Conservation (phyloP, 257 asterid genomes). For the Linderniella brevidens region DNA sequence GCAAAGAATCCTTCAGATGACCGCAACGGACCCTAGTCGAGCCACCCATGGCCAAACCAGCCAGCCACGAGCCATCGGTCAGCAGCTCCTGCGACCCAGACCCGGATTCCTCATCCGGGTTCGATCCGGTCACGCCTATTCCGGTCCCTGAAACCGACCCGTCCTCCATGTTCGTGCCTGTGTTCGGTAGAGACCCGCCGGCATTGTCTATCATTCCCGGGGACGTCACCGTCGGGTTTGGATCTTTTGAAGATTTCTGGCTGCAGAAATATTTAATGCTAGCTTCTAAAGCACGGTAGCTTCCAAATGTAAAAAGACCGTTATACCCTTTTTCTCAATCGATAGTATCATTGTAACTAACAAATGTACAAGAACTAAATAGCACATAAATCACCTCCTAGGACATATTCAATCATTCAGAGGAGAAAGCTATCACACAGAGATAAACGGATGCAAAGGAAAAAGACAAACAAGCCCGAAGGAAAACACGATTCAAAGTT, state of each 20-base stretch:
- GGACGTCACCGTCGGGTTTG: not conserved
- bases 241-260: conserved; percentile 2
- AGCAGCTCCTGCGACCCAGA: not conserved
- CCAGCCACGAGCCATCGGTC: conserved; percentile 2
- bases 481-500: too few relatives aligned
- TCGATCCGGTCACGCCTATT: not conserved
- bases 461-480: too few relatives aligned
- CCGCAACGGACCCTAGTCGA: conserved; percentile 1
- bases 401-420: too few relatives aligned
- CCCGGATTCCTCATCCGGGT: not conserved
- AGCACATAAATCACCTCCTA: too few relatives aligned
- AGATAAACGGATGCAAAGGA: too few relatives aligned
- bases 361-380: too few relatives aligned
- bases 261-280: not conserved
- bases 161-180: conserved; percentile 3
- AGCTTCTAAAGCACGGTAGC: too few relatives aligned
- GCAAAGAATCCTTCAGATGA: too few relatives aligned
- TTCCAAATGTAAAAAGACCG: too few relatives aligned
- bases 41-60: not conserved
- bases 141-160: conserved; percentile 1
- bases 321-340: too few relatives aligned
- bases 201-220: not conserved
- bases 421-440: too few relatives aligned
- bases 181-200: not conserved
- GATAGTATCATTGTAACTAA: too few relatives aligned